Percentiles rank a stretch among this genome's conserved stretches.
Evolutionary conservation across 495 filamentous ascomycete genomes (phyloP).

Genomic region (Daldinia caldariorum): DNA sequence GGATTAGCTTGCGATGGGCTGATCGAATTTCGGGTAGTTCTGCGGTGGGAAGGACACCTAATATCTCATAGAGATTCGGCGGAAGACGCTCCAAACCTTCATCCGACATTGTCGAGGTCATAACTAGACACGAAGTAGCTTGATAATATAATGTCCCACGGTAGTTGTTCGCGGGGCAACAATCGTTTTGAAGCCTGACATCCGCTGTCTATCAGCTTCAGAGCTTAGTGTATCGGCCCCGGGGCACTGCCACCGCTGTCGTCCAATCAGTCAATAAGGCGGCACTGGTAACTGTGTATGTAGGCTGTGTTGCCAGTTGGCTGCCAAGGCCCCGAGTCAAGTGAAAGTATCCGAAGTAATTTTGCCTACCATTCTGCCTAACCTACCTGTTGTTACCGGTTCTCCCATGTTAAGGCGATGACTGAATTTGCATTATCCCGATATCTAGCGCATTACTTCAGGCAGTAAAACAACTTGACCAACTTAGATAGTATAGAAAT

Average conservation of each 20-base stretch:
- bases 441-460: too few relatives aligned
- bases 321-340: too few relatives aligned
- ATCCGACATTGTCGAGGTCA: background rate
- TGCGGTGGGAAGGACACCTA: background rate
- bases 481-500: background rate
- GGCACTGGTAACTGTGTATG: background rate
- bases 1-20: background rate
- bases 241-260: background rate
- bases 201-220: too few relatives aligned
- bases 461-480: background rate
- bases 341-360: too few relatives aligned
- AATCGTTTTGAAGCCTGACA: background rate
- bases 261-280: background rate
- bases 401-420: too few relatives aligned
- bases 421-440: too few relatives aligned
- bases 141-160: background rate
- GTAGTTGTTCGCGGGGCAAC: background rate
- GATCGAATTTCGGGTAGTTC: background rate
- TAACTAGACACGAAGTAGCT: background rate
- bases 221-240: background rate
- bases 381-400: too few relatives aligned
- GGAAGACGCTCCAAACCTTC: background rate
- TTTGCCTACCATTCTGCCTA: too few relatives aligned
- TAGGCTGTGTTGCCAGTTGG: background rate
- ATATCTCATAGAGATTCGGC: background rate